Conservation (phyloP, 2,329 filamentous ascomycete genomes). For the Davidsoniella eucalypti region DNA sequence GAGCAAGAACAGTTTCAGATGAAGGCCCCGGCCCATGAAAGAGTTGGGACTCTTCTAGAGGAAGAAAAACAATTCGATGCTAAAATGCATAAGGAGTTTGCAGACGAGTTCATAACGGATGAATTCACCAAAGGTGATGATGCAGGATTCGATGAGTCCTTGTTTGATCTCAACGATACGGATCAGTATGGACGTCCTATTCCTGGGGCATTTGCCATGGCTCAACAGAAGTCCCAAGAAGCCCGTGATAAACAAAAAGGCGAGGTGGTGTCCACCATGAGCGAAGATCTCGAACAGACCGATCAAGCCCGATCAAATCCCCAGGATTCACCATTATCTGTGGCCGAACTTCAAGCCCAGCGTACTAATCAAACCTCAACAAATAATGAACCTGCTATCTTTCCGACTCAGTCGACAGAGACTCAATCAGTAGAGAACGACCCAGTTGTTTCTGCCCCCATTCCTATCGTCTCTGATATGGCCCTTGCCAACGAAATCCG, state of each 20-base stretch:
- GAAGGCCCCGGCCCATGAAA: slow-evolving; percentile 6
- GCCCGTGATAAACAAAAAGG: slow-evolving; percentile 7
- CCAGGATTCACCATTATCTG: background rate
- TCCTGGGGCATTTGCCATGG: slow-evolving; percentile 39
- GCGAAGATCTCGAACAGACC: slow-evolving; percentile 9
- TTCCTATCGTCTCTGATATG: slow-evolving; percentile 9
- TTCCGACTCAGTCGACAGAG: background rate
- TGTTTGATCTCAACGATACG: slow-evolving; percentile 54
- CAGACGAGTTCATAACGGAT: slow-evolving; percentile 23
- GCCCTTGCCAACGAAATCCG: slow-evolving; percentile 2
- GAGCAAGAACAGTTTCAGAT: slow-evolving; percentile 12
- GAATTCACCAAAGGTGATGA: slow-evolving; percentile 29
- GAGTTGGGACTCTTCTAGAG: slow-evolving; percentile 19
- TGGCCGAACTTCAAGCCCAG: background rate
- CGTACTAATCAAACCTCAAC: background rate
- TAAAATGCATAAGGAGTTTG: slow-evolving; percentile 29
- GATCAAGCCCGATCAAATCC: background rate
- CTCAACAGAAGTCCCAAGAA: slow-evolving; percentile 22
- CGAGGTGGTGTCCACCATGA: background rate
- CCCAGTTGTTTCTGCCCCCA: background rate
- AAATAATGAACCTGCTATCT: background rate
- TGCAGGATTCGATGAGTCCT: slow-evolving; percentile 51
- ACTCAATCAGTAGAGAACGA: background rate
- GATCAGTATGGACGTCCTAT: slow-evolving; percentile 45
- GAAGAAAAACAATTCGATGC: slow-evolving; percentile 56